These are phyloP conservation scores for Chrysosporium keratinophilum DNA, from an alignment of 2,329 filamentous ascomycete genomes.

Conservation along the genomic window DNA sequence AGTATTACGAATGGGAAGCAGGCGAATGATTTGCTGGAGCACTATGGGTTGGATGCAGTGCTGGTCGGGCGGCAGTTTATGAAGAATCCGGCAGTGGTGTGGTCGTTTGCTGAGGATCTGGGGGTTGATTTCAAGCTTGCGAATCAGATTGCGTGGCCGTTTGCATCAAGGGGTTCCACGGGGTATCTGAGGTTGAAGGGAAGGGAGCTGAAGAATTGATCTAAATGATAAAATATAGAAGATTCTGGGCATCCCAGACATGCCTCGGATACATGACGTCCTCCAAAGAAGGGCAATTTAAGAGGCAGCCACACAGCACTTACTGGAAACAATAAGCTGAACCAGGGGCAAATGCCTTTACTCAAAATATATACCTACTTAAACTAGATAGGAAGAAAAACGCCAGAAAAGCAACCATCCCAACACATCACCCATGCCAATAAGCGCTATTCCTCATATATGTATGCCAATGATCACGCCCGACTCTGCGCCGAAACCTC, in stretches of 20 bases:
- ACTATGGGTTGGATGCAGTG: conserved; percentile 54
- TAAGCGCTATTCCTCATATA: neutral
- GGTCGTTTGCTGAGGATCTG: conserved; percentile 61
- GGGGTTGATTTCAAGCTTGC: conserved; percentile 62
- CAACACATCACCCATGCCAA: neutral
- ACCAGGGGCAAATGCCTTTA: neutral
- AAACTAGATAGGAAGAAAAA: neutral
- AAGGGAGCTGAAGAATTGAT: conserved; percentile 10
- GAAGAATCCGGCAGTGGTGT: conserved; percentile 69
- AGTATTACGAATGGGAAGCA: conserved; percentile 58
- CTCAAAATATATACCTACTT: neutral
- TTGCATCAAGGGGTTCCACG: conserved; percentile 36
- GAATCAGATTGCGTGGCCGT: conserved; percentile 57
- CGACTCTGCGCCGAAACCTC: conserved; percentile 12
- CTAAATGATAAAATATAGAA: too few relatives aligned
- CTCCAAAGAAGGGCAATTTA: neutral
- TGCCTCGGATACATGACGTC: neutral
- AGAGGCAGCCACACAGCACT: neutral
- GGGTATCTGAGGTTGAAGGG: conserved; percentile 4
- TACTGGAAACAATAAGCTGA: neutral
- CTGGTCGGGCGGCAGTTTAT: conserved; percentile 67
- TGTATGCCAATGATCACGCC: neutral
- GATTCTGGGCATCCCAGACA: too few relatives aligned
- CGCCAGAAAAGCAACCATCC: neutral
- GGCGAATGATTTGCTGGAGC: conserved; percentile 52